A percentile compares a stretch with the other conserved stretches of the same genome.
Evolutionary conservation across 148 eudicot genomes (phyloP).

Genomic region (Nepenthes mirabilis): DNA sequence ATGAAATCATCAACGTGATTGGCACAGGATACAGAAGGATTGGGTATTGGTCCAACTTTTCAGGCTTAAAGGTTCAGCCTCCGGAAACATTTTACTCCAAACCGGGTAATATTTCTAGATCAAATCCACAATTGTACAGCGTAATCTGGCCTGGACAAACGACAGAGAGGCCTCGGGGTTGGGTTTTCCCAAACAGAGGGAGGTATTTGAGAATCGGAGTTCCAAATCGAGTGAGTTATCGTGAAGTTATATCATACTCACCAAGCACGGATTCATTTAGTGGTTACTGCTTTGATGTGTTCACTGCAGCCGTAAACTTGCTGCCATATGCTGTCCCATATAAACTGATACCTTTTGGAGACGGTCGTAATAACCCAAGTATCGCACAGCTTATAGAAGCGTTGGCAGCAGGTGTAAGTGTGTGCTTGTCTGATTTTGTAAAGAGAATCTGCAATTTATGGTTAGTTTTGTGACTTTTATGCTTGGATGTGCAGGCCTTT

Average conservation of each 20-base stretch:
- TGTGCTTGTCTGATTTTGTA: constrained; percentile 6
- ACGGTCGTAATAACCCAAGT: constrained; percentile 48
- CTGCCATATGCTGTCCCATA: constrained; percentile 68
- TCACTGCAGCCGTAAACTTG: constrained; percentile 46
- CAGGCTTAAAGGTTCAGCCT: constrained; percentile 42
- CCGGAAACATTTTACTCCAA: constrained; percentile 36
- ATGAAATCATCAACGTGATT: constrained; percentile 54
- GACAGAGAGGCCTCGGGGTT: constrained; percentile 51
- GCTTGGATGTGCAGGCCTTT: constrained; percentile 20
- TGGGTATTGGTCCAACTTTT: constrained; percentile 69
- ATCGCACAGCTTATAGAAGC: constrained; percentile 30
- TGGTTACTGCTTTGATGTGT: constrained; percentile 74
- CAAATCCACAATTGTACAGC: constrained; percentile 19
- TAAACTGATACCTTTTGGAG: constrained; percentile 46
- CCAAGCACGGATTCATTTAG: constrained; percentile 22
- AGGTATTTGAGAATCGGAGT: constrained; percentile 48
- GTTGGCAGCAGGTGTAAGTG: constrained; percentile 49
- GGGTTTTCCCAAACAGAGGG: constrained; percentile 67
- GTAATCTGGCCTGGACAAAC: constrained; percentile 71
- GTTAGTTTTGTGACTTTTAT: background rate
- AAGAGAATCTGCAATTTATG: no score
- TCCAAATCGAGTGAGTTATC: constrained; percentile 47
- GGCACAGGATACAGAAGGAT: constrained; percentile 40
- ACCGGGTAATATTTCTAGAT: constrained; percentile 26
- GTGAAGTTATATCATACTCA: constrained; percentile 32